phyloP scores from a whole-genome alignment of 129 eudicot species.

The Calendula officinalis region DNA sequence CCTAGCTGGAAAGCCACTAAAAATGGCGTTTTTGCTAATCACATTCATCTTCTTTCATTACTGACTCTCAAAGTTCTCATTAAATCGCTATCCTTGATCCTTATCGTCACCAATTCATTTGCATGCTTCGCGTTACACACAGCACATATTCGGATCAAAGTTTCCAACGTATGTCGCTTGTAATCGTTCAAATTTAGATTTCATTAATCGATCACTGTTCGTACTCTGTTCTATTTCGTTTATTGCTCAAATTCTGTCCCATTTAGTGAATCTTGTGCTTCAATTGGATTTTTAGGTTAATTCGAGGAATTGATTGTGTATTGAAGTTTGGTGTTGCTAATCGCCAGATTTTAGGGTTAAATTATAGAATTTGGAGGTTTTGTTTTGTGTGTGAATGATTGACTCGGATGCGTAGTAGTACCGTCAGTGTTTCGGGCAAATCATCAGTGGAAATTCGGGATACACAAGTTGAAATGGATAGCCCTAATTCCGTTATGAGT shows the following conservation, averaged over 20 bases:
- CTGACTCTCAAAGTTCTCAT: neutral
- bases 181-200: too few relatives aligned
- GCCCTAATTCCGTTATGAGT: slow-evolving; percentile 2
- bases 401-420: too few relatives aligned
- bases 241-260: slow-evolving; percentile 9
- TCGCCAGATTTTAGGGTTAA: slow-evolving; percentile 11
- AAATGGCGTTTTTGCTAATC: slow-evolving; percentile 16
- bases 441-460: slow-evolving; percentile 21
- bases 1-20: slow-evolving; percentile 13
- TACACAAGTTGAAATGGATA: too few relatives aligned
- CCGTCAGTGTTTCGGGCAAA: slow-evolving; percentile 18
- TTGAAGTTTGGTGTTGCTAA: slow-evolving; percentile 5
- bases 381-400: too few relatives aligned
- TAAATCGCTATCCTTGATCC: neutral
- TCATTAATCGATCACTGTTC: neutral
- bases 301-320: neutral
- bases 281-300: slow-evolving; percentile 11
- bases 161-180: slow-evolving; percentile 14
- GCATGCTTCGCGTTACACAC: slow-evolving; percentile 7
- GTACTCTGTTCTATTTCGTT: neutral
- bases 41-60: slow-evolving; percentile 8
- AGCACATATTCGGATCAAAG: neutral
- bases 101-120: too few relatives aligned
- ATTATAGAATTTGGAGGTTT: neutral
- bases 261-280: neutral